phyloP scores from a whole-genome alignment of 495 filamentous ascomycete species.

The Neurospora hispaniola region DNA sequence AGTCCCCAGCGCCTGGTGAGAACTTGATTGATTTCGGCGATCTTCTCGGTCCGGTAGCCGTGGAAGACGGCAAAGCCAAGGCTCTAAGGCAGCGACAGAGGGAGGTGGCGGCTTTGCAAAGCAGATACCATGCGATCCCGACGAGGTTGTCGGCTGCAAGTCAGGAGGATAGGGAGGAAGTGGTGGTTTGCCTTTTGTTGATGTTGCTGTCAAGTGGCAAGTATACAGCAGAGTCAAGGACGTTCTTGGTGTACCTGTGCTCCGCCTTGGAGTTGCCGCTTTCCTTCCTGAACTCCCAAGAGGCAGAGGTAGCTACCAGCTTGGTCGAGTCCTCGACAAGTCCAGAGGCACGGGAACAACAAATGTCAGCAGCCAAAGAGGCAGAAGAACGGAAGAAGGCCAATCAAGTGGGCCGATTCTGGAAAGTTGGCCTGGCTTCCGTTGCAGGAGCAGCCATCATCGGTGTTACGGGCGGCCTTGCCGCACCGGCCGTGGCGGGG shows the following conservation, averaged over 20 bases:
- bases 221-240: constrained; percentile 61
- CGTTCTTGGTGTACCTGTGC: constrained; percentile 52
- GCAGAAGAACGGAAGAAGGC: constrained; percentile 55
- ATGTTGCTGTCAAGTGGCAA: constrained; percentile 60
- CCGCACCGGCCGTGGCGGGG: constrained; percentile 77
- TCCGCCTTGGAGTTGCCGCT: constrained; percentile 54
- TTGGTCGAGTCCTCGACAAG: constrained; percentile 44
- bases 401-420: constrained; percentile 50
- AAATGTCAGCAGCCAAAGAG: constrained; percentile 59
- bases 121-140: constrained; percentile 35
- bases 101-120: constrained; percentile 25
- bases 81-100: not conserved
- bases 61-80: not conserved
- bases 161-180: constrained; percentile 32
- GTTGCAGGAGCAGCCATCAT: constrained; percentile 80
- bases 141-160: constrained; percentile 31
- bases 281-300: constrained; percentile 50
- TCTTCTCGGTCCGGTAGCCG: not conserved
- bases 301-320: constrained; percentile 60
- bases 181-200: constrained; percentile 52
- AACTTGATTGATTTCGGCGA: constrained; percentile 23
- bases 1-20: constrained; percentile 10
- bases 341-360: constrained; percentile 14
- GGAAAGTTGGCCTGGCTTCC: constrained; percentile 84
- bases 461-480: constrained; percentile 78